A percentile compares a stretch with the other conserved stretches of the same genome.
Conservation (phyloP, 768 basidiomycete species). For the Tylopilus plumbeoviolaceoides region DNA sequence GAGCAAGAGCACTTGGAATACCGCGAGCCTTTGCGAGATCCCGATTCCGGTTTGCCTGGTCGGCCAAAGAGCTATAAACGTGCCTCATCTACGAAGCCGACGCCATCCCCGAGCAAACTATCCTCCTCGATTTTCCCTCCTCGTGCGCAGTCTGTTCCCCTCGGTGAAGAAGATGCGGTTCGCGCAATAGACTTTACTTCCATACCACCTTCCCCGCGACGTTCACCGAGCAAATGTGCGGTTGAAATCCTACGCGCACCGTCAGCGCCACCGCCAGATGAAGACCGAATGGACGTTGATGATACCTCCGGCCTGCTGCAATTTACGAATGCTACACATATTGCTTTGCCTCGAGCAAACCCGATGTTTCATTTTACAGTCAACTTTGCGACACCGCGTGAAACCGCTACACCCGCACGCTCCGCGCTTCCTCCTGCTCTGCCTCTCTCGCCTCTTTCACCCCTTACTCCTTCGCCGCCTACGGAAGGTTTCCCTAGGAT, state of each 20-base stretch:
- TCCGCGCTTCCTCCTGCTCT: constrained; percentile 4
- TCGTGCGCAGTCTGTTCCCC: constrained; percentile 31
- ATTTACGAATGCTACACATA: constrained; percentile 18
- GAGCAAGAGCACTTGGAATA: constrained; percentile 15
- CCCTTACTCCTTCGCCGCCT: constrained; percentile 46
- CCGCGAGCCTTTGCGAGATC: constrained; percentile 20
- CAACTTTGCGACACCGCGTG: constrained; percentile 28
- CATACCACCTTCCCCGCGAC: constrained; percentile 24
- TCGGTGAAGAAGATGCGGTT: constrained; percentile 9
- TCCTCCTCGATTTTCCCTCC: constrained; percentile 10
- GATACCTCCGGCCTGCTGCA: constrained; percentile 17
- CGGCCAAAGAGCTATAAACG: constrained; percentile 9
- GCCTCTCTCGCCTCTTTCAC: constrained; percentile 46
- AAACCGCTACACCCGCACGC: constrained; percentile 1
- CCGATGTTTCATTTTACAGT: constrained; percentile 20
- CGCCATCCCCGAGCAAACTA: constrained; percentile 13
- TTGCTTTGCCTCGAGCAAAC: constrained; percentile 5
- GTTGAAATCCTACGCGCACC: constrained; percentile 26
- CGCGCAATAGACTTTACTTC: constrained; percentile 20
- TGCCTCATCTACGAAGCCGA: constrained; percentile 22
- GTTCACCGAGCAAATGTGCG: constrained; percentile 20
- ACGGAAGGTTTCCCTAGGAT: constrained; percentile 5
- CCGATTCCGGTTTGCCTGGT: constrained; percentile 5
- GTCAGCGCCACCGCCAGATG: constrained; percentile 19
- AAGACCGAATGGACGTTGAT: constrained; percentile 20